These are phyloP conservation scores for Chytriomyces hyalinus DNA, from an alignment of 192 early-diverging fungal genomes.

Conservation along the genomic window DNA sequence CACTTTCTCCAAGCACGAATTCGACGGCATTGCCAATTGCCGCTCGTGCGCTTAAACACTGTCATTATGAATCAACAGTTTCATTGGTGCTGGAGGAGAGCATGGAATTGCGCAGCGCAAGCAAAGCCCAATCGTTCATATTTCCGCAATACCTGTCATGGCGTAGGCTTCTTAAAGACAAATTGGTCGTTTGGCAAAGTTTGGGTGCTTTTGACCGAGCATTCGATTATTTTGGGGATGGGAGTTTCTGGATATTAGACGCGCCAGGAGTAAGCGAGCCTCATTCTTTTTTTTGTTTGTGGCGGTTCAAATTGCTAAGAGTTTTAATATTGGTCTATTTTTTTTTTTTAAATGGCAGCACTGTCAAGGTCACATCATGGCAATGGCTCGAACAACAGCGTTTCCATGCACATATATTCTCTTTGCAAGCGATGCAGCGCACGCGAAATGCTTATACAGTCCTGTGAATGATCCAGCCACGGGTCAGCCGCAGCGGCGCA, in stretches of 20 bases:
- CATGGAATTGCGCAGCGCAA: background rate
- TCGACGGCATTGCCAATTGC: no score
- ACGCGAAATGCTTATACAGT: slow-evolving; percentile 16
- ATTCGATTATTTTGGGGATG: slow-evolving; percentile 20
- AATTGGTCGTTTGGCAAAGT: background rate
- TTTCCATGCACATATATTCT: slow-evolving; percentile 16
- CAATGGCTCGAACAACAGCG: slow-evolving; percentile 9
- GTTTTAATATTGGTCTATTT: no score
- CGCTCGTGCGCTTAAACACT: no score
- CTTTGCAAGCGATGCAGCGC: slow-evolving; percentile 17
- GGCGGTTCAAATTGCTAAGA: background rate
- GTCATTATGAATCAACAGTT: no score
- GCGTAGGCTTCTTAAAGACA: slow-evolving; percentile 2
- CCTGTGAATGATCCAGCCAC: background rate
- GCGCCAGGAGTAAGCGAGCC: slow-evolving; percentile 9
- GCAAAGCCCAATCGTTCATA: background rate
- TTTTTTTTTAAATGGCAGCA: background rate
- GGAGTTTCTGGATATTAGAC: slow-evolving; percentile 21
- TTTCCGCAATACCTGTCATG: background rate
- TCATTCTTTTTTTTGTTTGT: background rate
- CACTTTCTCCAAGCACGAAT: no score
- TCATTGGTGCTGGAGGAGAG: no score
- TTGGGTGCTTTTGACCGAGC: slow-evolving; percentile 11
- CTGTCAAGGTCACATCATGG: slow-evolving; percentile 23
- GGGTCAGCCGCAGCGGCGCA: background rate